Conservation (phyloP, 768 basidiomycete genomes). For the Termitomyces heimii region DNA sequence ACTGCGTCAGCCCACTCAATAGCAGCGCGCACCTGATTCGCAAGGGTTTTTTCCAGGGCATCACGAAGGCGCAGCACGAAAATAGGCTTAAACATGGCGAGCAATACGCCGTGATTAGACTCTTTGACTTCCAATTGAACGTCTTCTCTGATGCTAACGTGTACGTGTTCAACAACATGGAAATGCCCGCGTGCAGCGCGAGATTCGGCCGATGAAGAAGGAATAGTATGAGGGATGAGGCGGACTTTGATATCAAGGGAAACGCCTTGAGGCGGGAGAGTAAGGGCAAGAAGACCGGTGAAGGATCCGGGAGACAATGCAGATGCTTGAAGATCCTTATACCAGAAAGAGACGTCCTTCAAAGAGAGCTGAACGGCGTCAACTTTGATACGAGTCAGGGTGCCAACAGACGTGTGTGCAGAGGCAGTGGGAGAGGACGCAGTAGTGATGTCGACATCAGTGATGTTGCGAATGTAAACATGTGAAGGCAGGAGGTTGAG, state of each 20-base stretch:
- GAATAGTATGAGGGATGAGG: slow-evolving; percentile 45
- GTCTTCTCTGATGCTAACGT: slow-evolving; percentile 51
- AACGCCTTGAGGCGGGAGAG: slow-evolving; percentile 59
- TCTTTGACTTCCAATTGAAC: slow-evolving; percentile 49
- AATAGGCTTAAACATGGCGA: slow-evolving; percentile 59
- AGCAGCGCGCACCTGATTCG: slow-evolving; percentile 43
- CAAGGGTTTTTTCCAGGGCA: slow-evolving; percentile 54
- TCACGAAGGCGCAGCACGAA: slow-evolving; percentile 50
- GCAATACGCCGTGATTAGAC: slow-evolving; percentile 57
- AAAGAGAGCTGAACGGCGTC: slow-evolving; percentile 62
- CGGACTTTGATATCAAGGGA: slow-evolving; percentile 65
- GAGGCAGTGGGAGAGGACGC: slow-evolving; percentile 27
- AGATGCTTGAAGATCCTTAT: slow-evolving; percentile 52
- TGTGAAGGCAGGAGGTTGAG: slow-evolving; percentile 65
- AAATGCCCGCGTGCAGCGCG: slow-evolving; percentile 43
- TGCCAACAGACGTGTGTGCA: slow-evolving; percentile 47
- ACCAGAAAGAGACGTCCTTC: slow-evolving; percentile 69
- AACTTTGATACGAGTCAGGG: slow-evolving; percentile 58
- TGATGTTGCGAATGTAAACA: slow-evolving; percentile 68
- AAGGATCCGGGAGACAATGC: slow-evolving; percentile 48
- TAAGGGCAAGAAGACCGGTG: slow-evolving; percentile 57
- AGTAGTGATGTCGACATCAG: slow-evolving; percentile 43
- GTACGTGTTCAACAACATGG: slow-evolving; percentile 51
- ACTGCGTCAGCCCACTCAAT: slow-evolving; percentile 52
- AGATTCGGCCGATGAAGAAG: slow-evolving; percentile 27